Conservation (phyloP, 2,329 filamentous ascomycete species). For the Chrysoporthe austroafricana region DNA sequence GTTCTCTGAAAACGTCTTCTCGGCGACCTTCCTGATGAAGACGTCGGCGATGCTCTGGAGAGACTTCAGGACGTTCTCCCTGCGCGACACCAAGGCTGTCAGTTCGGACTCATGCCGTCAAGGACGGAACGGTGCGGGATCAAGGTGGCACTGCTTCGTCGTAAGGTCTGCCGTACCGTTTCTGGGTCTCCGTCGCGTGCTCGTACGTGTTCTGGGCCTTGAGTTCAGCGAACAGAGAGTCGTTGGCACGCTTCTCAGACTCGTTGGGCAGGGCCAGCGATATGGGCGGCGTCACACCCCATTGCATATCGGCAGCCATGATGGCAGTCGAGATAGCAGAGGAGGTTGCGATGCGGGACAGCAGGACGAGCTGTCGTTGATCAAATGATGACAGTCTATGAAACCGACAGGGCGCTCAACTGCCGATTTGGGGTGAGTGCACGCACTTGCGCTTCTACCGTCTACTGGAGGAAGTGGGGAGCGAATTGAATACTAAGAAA, state of each 20-base stretch:
- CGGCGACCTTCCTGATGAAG: slow-evolving; percentile 83
- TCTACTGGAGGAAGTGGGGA: not conserved
- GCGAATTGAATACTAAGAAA: not conserved
- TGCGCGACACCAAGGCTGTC: slow-evolving; percentile 38
- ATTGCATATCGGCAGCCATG: slow-evolving; percentile 37
- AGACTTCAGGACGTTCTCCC: slow-evolving; percentile 72
- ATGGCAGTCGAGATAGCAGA: slow-evolving; percentile 20
- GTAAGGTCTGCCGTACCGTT: slow-evolving; percentile 59
- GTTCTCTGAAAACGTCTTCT: slow-evolving; percentile 71
- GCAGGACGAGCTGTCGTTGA: slow-evolving; percentile 10
- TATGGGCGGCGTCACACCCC: slow-evolving; percentile 83
- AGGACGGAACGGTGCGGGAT: not conserved
- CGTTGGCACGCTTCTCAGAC: slow-evolving; percentile 75
- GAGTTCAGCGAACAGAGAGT: slow-evolving; percentile 80
- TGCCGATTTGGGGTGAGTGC: slow-evolving; percentile 14
- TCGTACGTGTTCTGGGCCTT: slow-evolving; percentile 93
- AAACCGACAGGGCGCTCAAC: slow-evolving; percentile 14
- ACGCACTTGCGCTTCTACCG: not conserved
- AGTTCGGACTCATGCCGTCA: not conserved
- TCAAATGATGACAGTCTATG: not conserved
- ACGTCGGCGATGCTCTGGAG: slow-evolving; percentile 81
- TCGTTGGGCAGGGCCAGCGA: slow-evolving; percentile 77
- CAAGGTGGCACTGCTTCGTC: not conserved
- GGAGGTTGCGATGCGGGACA: slow-evolving; percentile 1
- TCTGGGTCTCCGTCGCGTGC: slow-evolving; percentile 77